Percentiles rank a stretch among this genome's conserved stretches.
Conservation (phyloP, 2,329 filamentous ascomycete species). For the Phyllosticta citriasiana region DNA sequence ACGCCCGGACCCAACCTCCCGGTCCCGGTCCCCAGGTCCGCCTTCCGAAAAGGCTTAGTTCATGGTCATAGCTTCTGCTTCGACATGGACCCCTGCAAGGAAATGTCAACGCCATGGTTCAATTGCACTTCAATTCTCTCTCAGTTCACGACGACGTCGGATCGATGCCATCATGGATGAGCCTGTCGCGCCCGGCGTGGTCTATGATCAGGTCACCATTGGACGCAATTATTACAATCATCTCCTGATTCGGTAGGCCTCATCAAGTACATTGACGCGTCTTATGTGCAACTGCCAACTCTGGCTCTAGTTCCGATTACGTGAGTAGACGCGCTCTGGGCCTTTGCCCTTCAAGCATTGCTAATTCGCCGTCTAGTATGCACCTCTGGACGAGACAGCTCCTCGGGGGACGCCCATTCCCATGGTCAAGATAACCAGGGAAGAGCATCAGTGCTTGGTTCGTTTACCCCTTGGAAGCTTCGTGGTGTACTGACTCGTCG, state of each 20-base stretch:
- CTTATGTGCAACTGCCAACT: neutral
- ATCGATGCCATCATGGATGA: neutral
- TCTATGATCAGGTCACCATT: neutral
- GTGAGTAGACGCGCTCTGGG: neutral
- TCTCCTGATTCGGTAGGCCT: neutral
- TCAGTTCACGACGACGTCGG: neutral
- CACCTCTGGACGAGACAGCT: neutral
- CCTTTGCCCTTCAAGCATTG: neutral
- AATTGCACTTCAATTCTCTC: neutral
- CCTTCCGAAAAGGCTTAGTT: neutral
- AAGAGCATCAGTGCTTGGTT: neutral
- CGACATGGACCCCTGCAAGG: slow-evolving; percentile 1
- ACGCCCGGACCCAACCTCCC: neutral
- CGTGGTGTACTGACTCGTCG: neutral
- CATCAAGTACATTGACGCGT: neutral
- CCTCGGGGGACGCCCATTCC: neutral
- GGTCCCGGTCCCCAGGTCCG: neutral
- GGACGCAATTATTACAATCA: neutral
- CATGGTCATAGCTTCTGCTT: slow-evolving; percentile 5
- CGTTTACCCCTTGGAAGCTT: neutral
- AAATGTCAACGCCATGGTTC: neutral
- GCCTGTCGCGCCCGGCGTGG: neutral
- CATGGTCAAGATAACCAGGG: neutral
- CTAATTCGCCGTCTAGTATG: neutral
- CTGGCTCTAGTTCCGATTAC: neutral